Conservation (phyloP, 345 rosid species). For the Pseudoturritis turrita region DNA sequence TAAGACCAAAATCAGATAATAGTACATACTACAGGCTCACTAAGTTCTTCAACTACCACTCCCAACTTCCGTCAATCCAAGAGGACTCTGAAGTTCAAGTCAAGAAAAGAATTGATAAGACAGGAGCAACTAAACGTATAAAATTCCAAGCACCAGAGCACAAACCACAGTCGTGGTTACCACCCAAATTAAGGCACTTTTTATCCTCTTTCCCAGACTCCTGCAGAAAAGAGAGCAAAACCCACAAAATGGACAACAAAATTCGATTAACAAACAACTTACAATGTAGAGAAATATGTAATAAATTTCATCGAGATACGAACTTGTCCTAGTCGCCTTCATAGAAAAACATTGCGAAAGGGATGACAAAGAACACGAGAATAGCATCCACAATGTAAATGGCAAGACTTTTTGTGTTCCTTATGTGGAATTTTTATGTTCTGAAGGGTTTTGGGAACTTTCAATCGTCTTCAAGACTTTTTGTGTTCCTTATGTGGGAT, state of each 20-base stretch:
- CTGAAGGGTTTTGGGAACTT: too few relatives aligned
- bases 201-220: conserved; percentile 78
- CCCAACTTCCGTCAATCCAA: not conserved
- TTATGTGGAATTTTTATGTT: too few relatives aligned
- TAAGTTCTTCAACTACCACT: not conserved
- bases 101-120: not conserved
- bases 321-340: conserved; percentile 99
- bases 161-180: conserved; percentile 73
- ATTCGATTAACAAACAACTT: not conserved
- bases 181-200: conserved; percentile 89
- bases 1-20: not conserved
- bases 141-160: conserved; percentile 82
- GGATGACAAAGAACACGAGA: conserved; percentile 92
- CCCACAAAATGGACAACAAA: not conserved
- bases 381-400: conserved; percentile 79
- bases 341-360: conserved; percentile 98
- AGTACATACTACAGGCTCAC: not conserved
- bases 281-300: not conserved
- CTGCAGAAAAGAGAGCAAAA: conserved; percentile 37
- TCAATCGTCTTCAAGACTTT: too few relatives aligned
- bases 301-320: conserved; percentile 32
- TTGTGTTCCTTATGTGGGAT: too few relatives aligned
- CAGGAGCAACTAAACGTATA: conserved; percentile 61
- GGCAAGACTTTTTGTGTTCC: too few relatives aligned
- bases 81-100: not conserved